A percentile compares a stretch with the other conserved stretches of the same genome.
Evolutionary conservation across 805 yeast genomes (phyloP).

Genomic region (Metschnikowia reukaufii): DNA sequence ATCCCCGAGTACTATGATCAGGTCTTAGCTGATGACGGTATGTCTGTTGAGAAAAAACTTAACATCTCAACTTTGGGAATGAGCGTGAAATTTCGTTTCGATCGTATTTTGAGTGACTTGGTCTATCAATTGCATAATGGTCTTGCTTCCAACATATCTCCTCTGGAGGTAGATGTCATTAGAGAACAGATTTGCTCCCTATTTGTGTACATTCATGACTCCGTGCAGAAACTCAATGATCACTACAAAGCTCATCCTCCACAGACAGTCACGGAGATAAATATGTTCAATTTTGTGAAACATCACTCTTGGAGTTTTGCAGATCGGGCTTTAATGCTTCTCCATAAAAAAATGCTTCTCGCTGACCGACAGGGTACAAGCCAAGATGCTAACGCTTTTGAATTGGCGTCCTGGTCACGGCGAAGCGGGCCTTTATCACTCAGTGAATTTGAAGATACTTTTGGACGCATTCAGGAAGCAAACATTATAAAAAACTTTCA

Average conservation of each 20-base stretch:
- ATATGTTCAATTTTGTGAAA: slow-evolving; percentile 48
- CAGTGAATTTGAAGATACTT: slow-evolving; percentile 41
- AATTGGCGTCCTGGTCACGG: slow-evolving; percentile 6
- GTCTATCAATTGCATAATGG: slow-evolving; percentile 53
- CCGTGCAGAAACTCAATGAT: slow-evolving; percentile 42
- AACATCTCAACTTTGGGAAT: slow-evolving; percentile 49
- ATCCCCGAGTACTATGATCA: slow-evolving; percentile 51
- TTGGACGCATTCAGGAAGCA: slow-evolving; percentile 37
- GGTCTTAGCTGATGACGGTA: slow-evolving; percentile 25
- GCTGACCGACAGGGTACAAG: slow-evolving; percentile 22
- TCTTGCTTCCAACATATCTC: slow-evolving; percentile 41
- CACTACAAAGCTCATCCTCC: slow-evolving; percentile 38
- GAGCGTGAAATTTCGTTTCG: slow-evolving; percentile 54
- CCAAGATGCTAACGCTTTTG: neutral
- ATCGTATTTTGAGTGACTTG: slow-evolving; percentile 52
- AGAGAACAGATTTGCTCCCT: slow-evolving; percentile 51
- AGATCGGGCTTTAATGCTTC: slow-evolving; percentile 50
- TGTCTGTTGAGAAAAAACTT: slow-evolving; percentile 35
- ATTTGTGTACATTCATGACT: slow-evolving; percentile 49
- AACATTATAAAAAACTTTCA: slow-evolving; percentile 41
- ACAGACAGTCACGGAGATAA: slow-evolving; percentile 40
- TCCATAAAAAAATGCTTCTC: slow-evolving; percentile 44
- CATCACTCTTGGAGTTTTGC: slow-evolving; percentile 52
- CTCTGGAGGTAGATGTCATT: slow-evolving; percentile 43
- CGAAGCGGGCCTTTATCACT: slow-evolving; percentile 32